Base-by-base conservation (phyloP, 352 stramenopile genomes). In the Phytophthora podocarpi region DNA sequence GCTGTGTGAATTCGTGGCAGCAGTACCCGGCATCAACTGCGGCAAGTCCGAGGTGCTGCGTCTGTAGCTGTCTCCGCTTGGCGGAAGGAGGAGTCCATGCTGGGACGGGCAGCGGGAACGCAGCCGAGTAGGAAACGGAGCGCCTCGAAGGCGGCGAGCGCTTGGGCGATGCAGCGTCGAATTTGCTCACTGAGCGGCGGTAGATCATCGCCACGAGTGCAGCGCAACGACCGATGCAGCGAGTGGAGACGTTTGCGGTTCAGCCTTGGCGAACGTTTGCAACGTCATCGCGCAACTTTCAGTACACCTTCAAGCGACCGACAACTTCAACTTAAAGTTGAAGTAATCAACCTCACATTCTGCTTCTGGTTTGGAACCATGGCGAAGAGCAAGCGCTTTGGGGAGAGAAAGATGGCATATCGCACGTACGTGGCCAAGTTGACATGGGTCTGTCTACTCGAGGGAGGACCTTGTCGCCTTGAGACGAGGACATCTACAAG, bases 11-110 rank as follows among this genome's bases (percentile, higher is more conserved):
- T 46, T 78, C 70, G 35, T 64, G 59, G 43, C 70, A 75, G 61
- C 65, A 75, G 36, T 72, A 73, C 28, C 70, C 70, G 13, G 70
- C 52, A 52, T 72, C 66, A 20, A 78, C 42, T 6, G 65, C 70
- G 1, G 70, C 70, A 12, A 78, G 35, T 8, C 70, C 70, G 5
- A 78, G 57, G 12, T 74, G 70, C 43, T 78, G 70, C 26, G 56
- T 57, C 56, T 54, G 46, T 15, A 78, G 57, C 16, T 46, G 55
- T 34, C 60, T 53, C 20, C 65, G 30, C 39, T 67, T 66, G 35
- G 40, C 51, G 37, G 57, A 32, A 10, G 46, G 51, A 13, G 59
- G 60, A 8, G 59, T 54, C 2, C 43, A 40, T 9, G 34, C 37
- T 4, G 37, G 28, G 2, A 20, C 35, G 3, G 51, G 45, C n/a